Conservation (phyloP, 179 eudicot species). For the Dionaea muscipula region DNA sequence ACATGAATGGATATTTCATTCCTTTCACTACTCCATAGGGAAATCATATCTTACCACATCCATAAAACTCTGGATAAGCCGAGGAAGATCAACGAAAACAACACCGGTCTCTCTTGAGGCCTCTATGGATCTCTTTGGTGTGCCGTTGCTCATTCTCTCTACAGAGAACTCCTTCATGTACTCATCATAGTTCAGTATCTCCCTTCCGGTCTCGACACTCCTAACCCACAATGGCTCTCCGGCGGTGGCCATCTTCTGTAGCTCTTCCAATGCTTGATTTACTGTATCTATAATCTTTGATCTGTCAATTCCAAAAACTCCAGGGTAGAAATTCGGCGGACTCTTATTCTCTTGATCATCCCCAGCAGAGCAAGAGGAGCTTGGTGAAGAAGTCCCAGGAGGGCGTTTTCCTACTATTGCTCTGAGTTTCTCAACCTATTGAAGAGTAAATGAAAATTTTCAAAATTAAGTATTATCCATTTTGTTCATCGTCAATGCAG, state of each 20-base stretch:
- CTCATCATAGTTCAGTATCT: slow-evolving; percentile 83
- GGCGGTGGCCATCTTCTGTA: slow-evolving; percentile 60
- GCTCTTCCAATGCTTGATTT: slow-evolving; percentile 49
- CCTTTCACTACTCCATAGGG: background rate
- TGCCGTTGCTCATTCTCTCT: slow-evolving; percentile 19
- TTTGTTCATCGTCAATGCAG: no score
- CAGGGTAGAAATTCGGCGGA: slow-evolving; percentile 52
- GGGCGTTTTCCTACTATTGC: slow-evolving; percentile 42
- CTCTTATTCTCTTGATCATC: slow-evolving; percentile 46
- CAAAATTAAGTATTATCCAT: background rate
- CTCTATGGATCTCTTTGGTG: slow-evolving; percentile 54
- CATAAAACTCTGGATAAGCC: slow-evolving; percentile 67
- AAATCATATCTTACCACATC: slow-evolving; percentile 53
- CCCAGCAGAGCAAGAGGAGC: slow-evolving; percentile 45
- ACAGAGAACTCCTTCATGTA: slow-evolving; percentile 41
- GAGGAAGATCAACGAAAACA: slow-evolving; percentile 63
- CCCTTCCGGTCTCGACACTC: slow-evolving; percentile 76
- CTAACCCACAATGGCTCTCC: slow-evolving; percentile 78
- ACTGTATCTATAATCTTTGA: slow-evolving; percentile 43
- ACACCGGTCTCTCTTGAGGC: slow-evolving; percentile 76
- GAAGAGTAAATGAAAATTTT: background rate
- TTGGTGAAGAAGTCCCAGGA: slow-evolving; percentile 42
- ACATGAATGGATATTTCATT: background rate
- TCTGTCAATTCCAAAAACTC: slow-evolving; percentile 56
- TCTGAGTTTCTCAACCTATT: slow-evolving; percentile 75